Percentiles rank a stretch among this genome's conserved stretches.
These are phyloP conservation scores for Aspergillus heteromorphus DNA, from an alignment of 495 filamentous ascomycete genomes.

Conservation along the genomic window DNA sequence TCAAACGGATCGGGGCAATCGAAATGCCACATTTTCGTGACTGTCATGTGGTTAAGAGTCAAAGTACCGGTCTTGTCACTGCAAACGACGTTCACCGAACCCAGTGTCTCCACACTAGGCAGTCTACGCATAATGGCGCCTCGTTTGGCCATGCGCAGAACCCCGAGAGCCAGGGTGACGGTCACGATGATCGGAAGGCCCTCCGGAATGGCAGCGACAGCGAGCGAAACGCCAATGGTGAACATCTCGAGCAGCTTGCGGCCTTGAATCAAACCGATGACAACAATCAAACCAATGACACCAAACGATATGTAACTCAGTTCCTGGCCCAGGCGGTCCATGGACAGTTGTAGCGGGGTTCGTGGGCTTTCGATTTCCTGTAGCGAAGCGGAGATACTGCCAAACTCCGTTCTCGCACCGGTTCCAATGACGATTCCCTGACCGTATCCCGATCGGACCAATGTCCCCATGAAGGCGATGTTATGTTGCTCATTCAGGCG, in stretches of 20 bases:
- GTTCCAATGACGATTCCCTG: slow-evolving; percentile 95
- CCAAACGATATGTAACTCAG: slow-evolving; percentile 93
- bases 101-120: slow-evolving; percentile 95
- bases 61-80: slow-evolving; percentile 97
- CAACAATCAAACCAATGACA: slow-evolving; percentile 86
- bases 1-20: slow-evolving; percentile 65
- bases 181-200: slow-evolving; percentile 97
- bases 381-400: slow-evolving; percentile 87
- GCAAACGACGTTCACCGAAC: slow-evolving; percentile 96
- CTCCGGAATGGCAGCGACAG: slow-evolving; percentile 95
- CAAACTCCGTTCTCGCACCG: slow-evolving; percentile 88
- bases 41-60: slow-evolving; percentile 97
- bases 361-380: slow-evolving; percentile 91
- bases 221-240: slow-evolving; percentile 93
- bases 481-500: slow-evolving; percentile 65
- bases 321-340: slow-evolving; percentile 92
- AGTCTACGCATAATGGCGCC: slow-evolving; percentile 92
- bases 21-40: slow-evolving; percentile 94
- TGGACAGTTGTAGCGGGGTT: slow-evolving; percentile 90
- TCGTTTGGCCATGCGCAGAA: slow-evolving; percentile 88
- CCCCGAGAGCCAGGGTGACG: slow-evolving; percentile 88
- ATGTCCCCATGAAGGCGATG: slow-evolving; percentile 96
- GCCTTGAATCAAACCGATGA: slow-evolving; percentile 84
- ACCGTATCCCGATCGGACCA: slow-evolving; percentile 93
- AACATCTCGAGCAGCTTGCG: slow-evolving; percentile 91